Evolutionary conservation across 768 basidiomycete species (phyloP), one percentile per base, ranked within the genome.

Genomic region (Kondoa malvinella): DNA sequence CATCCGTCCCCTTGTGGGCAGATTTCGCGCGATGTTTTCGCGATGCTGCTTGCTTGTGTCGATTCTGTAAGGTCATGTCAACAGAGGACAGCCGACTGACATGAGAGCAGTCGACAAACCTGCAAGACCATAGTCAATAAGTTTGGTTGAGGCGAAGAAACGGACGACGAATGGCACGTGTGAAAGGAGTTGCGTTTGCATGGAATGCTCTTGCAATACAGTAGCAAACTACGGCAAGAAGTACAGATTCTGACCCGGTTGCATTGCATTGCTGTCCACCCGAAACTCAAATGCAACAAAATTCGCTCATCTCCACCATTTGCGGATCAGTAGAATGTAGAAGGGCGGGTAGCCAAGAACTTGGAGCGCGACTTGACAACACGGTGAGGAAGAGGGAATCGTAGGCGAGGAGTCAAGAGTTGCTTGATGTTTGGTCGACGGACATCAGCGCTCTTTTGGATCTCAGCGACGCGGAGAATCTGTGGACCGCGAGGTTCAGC

Each of bases 401-500:
- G 92, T 83, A 97, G 88, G 70, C 82, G 81, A 69, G 92, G 92
- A 66, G 81, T 81, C 74, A 96, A 81, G 74, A 97, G 85, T 79
- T 99, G 95, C 81, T 87, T 92, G 84, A 96, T 96, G 83, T 96
- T 94, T 21, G 95, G 88, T 74, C 95, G 87, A 80, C 92, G 89
- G 72, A 96, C 78, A 76, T 97, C 92, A 30, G 84, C 87, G 56
- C 83, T 79, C 83, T 95, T 95, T 80, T 87, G 85, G 75, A 96
- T 84, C 84, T 96, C 94, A 63, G 92, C 87, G 63, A 97, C 92
- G 73, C 94, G 90, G 78, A 99, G 87, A 78, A 99, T 92, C 91
- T 97, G 69, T 30, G 29, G 32, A 14, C 25, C 56, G 56, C 25
- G 50, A 32, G 30, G 2, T 31, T 56, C 14, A 63, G 66, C 57